Base-by-base conservation (phyloP, 2,329 filamentous ascomycete species). In the Seiridium cupressi region DNA sequence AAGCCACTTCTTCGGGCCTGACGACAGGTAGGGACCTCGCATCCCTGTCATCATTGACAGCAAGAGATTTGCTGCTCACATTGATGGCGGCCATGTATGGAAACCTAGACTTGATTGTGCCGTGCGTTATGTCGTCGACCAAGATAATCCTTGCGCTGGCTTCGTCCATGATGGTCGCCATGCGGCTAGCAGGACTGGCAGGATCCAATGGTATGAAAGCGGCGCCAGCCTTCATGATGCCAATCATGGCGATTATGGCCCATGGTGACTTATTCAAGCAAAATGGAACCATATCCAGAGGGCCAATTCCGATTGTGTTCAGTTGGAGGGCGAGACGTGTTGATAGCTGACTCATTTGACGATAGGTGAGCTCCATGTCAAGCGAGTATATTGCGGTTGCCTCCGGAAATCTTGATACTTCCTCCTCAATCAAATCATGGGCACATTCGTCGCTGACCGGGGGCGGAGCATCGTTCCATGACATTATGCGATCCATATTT, bases 141-240 rank as follows among this genome's bases (percentile, higher is more conserved):
- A n/a, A n/a, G 47, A 34, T 13, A n/a, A 49, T 11, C 47, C 8
- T 4, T 7, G 60, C 61, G 7, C 55, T 55, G 4, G 55, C 61
- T n/a, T 66, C 42, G 5, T 57, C 10, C 6, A 66, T 38, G 13
- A 68, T 56, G 56, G 60, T 40, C 38, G 61, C 46, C 57, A 67
- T 54, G 7, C 70, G 62, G 11, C 65, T 55, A 26, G 32, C n/a
- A 6, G 70, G 67, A 36, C 67, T 59, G 18, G 63, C 47, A 8
- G 66, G 65, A 49, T 72, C 69, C 3, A 72, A 59, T 1, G 66
- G 65, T 1, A 68, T 64, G 60, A 69, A 73, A n/a, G 67, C 70
- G 3, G 65, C 70, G 13, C 71, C 71, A 4, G 68, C 63, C 51
- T 71, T 69, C 40, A 72, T 49, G 32, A 71, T 56, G 3, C 61